These are phyloP conservation scores for Corynascus novoguineensis DNA, from an alignment of 495 filamentous ascomycete species.

Conservation along the genomic window DNA sequence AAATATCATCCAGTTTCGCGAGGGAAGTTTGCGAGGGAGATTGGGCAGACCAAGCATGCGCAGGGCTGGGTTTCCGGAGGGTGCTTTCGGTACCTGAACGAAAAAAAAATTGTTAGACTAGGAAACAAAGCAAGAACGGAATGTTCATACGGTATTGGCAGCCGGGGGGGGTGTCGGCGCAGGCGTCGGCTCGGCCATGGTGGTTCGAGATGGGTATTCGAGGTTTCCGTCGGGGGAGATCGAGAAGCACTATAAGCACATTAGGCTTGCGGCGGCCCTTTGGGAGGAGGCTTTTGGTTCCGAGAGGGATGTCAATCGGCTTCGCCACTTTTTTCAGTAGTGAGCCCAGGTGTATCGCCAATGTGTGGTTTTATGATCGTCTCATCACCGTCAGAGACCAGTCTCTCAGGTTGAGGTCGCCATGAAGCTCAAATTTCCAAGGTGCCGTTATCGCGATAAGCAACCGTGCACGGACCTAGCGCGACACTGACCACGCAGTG, in stretches of 20 bases:
- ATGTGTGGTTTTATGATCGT: neutral
- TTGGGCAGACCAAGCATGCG: conserved; percentile 78
- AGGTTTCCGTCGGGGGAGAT: conserved; percentile 14
- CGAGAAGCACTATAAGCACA: conserved; percentile 20
- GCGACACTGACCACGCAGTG: no score
- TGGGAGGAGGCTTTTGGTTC: neutral
- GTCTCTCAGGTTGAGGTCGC: neutral
- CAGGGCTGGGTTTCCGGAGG: conserved; percentile 60
- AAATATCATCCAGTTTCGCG: conserved; percentile 97
- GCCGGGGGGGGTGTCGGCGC: conserved; percentile 14
- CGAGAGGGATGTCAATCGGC: conserved; percentile 6
- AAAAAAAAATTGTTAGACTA: conserved; percentile 25
- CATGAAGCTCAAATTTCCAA: conserved; percentile 2
- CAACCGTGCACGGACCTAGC: neutral
- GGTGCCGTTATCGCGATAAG: conserved; percentile 8
- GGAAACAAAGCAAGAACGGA: no score
- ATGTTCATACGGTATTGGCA: conserved; percentile 16
- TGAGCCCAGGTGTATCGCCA: neutral
- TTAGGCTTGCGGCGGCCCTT: conserved; percentile 8
- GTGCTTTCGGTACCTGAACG: conserved; percentile 37
- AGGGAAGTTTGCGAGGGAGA: conserved; percentile 79
- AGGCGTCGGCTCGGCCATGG: conserved; percentile 28
- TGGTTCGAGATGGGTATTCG: conserved; percentile 5
- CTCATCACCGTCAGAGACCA: neutral
- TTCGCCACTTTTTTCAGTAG: conserved; percentile 7